phyloP scores from a whole-genome alignment of 2,329 filamentous ascomycete species.

The Calonectria pseudoturangicola region DNA sequence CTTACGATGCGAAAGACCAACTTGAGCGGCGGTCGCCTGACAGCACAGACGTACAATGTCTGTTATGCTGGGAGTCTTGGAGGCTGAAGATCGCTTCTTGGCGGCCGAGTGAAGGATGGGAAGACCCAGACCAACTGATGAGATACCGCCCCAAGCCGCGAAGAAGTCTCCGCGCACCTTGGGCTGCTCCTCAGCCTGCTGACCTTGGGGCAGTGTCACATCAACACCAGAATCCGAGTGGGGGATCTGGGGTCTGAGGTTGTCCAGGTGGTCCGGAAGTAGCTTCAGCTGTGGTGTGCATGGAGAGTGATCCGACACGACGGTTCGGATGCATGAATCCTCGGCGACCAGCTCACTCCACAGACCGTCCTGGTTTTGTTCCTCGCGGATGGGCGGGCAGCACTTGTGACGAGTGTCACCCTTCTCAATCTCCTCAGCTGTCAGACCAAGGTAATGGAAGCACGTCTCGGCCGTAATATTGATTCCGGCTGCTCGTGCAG shows the following conservation, averaged over 20 bases:
- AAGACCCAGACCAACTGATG: slow-evolving; percentile 92
- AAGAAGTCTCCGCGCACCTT: slow-evolving; percentile 87
- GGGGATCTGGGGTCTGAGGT: slow-evolving; percentile 59
- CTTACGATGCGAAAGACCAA: slow-evolving; percentile 85
- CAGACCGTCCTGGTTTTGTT: slow-evolving; percentile 87
- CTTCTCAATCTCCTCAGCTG: slow-evolving; percentile 86
- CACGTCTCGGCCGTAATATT: slow-evolving; percentile 96
- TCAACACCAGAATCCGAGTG: slow-evolving; percentile 74
- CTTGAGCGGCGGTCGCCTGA: slow-evolving; percentile 89
- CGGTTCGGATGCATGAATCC: slow-evolving; percentile 89
- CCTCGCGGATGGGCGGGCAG: slow-evolving; percentile 91
- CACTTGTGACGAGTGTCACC: slow-evolving; percentile 96
- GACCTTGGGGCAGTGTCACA: slow-evolving; percentile 60
- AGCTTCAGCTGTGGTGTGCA: slow-evolving; percentile 97
- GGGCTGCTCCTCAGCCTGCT: slow-evolving; percentile 54
- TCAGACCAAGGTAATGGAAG: slow-evolving; percentile 93
- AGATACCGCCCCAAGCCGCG: slow-evolving; percentile 96
- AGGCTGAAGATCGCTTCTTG: slow-evolving; percentile 73
- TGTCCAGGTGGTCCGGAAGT: slow-evolving; percentile 79
- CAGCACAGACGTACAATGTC: slow-evolving; percentile 92
- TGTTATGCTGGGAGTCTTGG: slow-evolving; percentile 72
- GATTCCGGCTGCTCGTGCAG: slow-evolving; percentile 82
- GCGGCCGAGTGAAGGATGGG: slow-evolving; percentile 92
- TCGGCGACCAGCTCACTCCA: slow-evolving; percentile 86
- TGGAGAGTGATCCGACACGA: slow-evolving; percentile 96